Base-by-base conservation (phyloP, 2,329 filamentous ascomycete species). In the Setomelanomma holmii region DNA sequence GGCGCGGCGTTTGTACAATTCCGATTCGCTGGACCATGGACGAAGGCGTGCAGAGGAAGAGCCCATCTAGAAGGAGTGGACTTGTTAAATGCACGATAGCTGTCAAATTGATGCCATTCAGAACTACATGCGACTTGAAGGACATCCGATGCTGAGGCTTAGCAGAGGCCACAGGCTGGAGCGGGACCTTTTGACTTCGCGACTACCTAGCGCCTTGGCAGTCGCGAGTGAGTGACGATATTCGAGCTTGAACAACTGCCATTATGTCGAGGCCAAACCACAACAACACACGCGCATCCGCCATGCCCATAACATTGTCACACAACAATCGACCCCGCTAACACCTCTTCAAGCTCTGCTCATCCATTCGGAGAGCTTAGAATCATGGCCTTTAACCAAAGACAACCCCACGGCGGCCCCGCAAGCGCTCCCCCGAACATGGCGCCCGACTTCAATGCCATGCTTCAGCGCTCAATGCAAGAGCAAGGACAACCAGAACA, bases 401-500 rank as follows among this genome's bases (percentile, higher is more conserved):
- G 67, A 48, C 58, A 65, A 55, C 67, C 63, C 53, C 63, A 66
- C 61, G 64, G 63, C 57, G 66, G 67, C 63, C 59, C 67, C 63
- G 60, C 68, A 50, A 67, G 62, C 52, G 62, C 61, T 58, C 59
- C 61, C 23, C 63, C 64, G 52, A 69, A 69, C 41, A 64, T 65
- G 56, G 62, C 63, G 24, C 62, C 59, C 44, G 65, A 64, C 66
- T 74, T 74, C 63, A 72, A 72, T 47, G 65, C 68, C 50, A 74
- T 74, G 71, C 62, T 73, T 5, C 66, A 70, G 56, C 70, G 71
- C 55, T 73, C 71, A 17, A 44, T 71, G n/a, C 70, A 73, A 34
- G 61, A 68, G 24, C 69, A 62, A 35, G 56, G 49, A 8, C 64
- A 67, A 33, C 61, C 56, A 23, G 66, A 68, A 17, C 59, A 59